A percentile compares a stretch with the other conserved stretches of the same genome.
These are phyloP conservation scores for Pyricularia grisea DNA, from an alignment of 2,329 filamentous ascomycete genomes.

Conservation along the genomic window DNA sequence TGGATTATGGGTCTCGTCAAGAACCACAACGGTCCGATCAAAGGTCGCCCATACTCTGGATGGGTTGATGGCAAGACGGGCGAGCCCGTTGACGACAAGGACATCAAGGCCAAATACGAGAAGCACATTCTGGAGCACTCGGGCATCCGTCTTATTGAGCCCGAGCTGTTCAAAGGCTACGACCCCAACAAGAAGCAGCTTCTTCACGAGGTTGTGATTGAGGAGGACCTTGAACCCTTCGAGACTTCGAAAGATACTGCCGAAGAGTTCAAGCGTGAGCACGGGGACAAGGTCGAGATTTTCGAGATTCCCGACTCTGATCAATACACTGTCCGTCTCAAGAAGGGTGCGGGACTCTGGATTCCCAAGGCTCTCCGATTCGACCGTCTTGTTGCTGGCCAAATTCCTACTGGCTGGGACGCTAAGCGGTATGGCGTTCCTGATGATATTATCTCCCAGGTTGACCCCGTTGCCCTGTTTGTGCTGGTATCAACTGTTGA, in stretches of 20 bases:
- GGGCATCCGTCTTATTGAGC: conserved; percentile 95
- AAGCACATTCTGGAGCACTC: conserved; percentile 93
- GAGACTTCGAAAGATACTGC: conserved; percentile 96
- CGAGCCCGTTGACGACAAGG: conserved; percentile 95
- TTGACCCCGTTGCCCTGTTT: conserved; percentile 92
- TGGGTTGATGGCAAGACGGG: conserved; percentile 94
- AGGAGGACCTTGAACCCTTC: conserved; percentile 94
- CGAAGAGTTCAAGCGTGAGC: conserved; percentile 93
- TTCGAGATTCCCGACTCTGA: conserved; percentile 92
- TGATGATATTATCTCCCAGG: conserved; percentile 94
- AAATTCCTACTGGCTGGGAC: conserved; percentile 95
- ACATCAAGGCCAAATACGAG: conserved; percentile 96
- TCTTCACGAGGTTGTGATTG: conserved; percentile 93
- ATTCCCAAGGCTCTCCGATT: conserved; percentile 97
- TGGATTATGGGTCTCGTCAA: conserved; percentile 99
- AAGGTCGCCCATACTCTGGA: conserved; percentile 92
- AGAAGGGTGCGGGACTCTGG: conserved; percentile 89
- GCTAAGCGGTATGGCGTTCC: conserved; percentile 93
- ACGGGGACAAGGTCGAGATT: conserved; percentile 94
- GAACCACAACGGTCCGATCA: conserved; percentile 93
- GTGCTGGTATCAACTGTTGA: conserved; percentile 92
- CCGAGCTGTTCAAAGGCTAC: conserved; percentile 92
- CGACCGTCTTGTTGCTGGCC: conserved; percentile 92
- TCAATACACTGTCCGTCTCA: conserved; percentile 88
- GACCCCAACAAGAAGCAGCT: conserved; percentile 98